phyloP scores from a whole-genome alignment of 2,329 filamentous ascomycete species.

The Pseudonectria buxi region DNA sequence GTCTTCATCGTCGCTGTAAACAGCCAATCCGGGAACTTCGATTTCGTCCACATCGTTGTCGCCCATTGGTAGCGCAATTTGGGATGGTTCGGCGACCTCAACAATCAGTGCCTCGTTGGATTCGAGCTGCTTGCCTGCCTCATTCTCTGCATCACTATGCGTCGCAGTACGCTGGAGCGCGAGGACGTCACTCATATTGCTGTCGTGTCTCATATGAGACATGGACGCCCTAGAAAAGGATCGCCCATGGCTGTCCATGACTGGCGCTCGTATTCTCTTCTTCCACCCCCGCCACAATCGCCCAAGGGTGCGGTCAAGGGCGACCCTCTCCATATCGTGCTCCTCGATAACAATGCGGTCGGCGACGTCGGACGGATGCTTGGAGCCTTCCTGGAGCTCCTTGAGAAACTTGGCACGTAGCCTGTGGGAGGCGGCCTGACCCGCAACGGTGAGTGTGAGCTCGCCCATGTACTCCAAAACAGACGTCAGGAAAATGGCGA shows the following conservation, averaged over 20 bases:
- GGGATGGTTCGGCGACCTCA: conserved; percentile 28
- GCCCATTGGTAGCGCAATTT: conserved; percentile 61
- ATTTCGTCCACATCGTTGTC: conserved; percentile 72
- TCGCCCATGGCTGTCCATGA: conserved; percentile 39
- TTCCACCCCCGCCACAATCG: conserved; percentile 93
- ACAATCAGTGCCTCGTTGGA: conserved; percentile 12
- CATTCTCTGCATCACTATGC: conserved; percentile 23
- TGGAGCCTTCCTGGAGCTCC: conserved; percentile 46
- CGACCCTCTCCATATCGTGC: conserved; percentile 85
- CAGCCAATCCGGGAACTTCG: conserved; percentile 64
- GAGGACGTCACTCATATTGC: conserved; percentile 32
- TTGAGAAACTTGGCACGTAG: conserved; percentile 53
- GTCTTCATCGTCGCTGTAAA: conserved; percentile 56
- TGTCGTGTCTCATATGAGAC: conserved; percentile 25
- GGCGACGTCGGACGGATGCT: conserved; percentile 41
- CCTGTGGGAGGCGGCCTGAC: conserved; percentile 72
- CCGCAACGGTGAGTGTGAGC: conserved; percentile 79
- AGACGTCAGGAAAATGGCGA: conserved; percentile 92
- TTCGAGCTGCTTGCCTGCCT: conserved; percentile 6
- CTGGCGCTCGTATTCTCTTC: conserved; percentile 64
- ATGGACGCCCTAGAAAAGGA: conserved; percentile 44
- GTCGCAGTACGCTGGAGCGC: conserved; percentile 19
- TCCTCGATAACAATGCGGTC: conserved; percentile 80
- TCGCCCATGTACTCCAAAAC: conserved; percentile 93
- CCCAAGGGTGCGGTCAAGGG: conserved; percentile 80